phyloP scores from a whole-genome alignment of 2,329 filamentous ascomycete species.

The Chrysosporium queenslandicum region DNA sequence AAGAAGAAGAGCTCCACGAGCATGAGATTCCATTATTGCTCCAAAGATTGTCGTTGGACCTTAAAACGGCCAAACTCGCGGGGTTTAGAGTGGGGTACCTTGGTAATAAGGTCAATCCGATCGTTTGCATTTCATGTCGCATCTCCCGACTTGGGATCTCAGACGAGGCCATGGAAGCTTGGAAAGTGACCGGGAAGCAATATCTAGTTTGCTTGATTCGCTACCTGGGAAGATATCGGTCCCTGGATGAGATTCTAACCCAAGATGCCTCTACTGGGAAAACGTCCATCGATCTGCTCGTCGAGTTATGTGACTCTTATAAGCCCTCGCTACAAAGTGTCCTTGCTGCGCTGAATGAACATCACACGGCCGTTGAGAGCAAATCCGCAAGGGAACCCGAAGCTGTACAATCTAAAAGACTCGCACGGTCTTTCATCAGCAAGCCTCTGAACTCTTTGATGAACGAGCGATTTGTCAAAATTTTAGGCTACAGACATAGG shows the following conservation, averaged over 20 bases:
- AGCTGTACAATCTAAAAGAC: conserved; percentile 27
- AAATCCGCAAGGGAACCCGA: background rate
- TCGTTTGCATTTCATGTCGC: conserved; percentile 58
- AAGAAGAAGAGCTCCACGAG: background rate
- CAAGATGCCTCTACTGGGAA: conserved; percentile 31
- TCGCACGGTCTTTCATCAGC: conserved; percentile 57
- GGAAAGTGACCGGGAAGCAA: conserved; percentile 56
- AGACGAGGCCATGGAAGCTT: conserved; percentile 64
- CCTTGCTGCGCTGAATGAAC: conserved; percentile 28
- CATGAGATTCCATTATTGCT: conserved; percentile 14
- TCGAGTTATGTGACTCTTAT: conserved; percentile 61
- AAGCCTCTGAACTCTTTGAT: conserved; percentile 60
- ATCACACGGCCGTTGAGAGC: conserved; percentile 31
- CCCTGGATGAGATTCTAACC: conserved; percentile 45
- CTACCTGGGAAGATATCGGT: conserved; percentile 53
- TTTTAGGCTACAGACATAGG: conserved; percentile 51
- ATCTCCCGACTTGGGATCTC: conserved; percentile 62
- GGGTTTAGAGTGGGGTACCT: conserved; percentile 63
- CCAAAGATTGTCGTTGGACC: conserved; percentile 47
- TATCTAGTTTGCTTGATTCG: conserved; percentile 66
- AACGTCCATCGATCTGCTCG: conserved; percentile 47
- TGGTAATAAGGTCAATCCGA: conserved; percentile 42
- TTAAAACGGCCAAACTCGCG: conserved; percentile 50
- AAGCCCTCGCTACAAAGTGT: conserved; percentile 56
- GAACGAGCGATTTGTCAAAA: conserved; percentile 51